Percentiles rank a stretch among this genome's conserved stretches.
These are phyloP conservation scores for Carex kokanica DNA, from an alignment of 176 grass and related monocot species.

Conservation along the genomic window DNA sequence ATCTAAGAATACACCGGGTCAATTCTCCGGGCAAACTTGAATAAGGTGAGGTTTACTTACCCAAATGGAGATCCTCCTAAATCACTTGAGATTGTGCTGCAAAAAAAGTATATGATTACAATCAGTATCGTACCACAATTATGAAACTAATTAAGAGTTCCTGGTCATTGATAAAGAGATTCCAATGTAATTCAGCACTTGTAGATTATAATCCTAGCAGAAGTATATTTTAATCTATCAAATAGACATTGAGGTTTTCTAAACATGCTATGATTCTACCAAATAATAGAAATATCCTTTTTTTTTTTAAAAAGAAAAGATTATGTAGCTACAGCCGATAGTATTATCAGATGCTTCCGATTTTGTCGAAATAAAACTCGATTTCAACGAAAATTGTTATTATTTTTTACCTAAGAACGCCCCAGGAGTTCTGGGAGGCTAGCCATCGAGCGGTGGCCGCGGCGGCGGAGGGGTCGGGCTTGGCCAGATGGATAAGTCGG, in stretches of 20 bases:
- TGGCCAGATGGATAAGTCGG: conserved; percentile 30
- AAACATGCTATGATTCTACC: neutral
- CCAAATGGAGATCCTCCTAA: conserved; percentile 83
- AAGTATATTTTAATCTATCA: neutral
- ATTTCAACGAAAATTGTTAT: no score
- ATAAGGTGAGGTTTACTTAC: conserved; percentile 32
- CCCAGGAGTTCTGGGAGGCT: conserved; percentile 77
- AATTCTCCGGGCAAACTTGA: neutral
- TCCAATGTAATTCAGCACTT: no score
- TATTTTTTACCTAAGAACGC: conserved; percentile 60
- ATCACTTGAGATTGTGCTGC: conserved; percentile 89
- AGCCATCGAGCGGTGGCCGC: conserved; percentile 79
- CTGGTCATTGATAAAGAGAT: neutral
- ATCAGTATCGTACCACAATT: neutral
- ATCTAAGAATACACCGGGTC: neutral
- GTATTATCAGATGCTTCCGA: no score
- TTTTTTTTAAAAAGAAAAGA: neutral
- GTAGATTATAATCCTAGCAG: neutral
- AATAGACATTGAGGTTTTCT: neutral
- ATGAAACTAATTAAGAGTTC: neutral
- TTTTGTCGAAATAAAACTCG: neutral
- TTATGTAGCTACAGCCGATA: neutral
- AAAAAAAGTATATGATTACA: neutral
- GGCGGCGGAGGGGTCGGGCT: conserved; percentile 61
- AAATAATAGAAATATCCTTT: no score